Conservation (phyloP, 2,329 filamentous ascomycete species). For the Talaromyces islandicus region DNA sequence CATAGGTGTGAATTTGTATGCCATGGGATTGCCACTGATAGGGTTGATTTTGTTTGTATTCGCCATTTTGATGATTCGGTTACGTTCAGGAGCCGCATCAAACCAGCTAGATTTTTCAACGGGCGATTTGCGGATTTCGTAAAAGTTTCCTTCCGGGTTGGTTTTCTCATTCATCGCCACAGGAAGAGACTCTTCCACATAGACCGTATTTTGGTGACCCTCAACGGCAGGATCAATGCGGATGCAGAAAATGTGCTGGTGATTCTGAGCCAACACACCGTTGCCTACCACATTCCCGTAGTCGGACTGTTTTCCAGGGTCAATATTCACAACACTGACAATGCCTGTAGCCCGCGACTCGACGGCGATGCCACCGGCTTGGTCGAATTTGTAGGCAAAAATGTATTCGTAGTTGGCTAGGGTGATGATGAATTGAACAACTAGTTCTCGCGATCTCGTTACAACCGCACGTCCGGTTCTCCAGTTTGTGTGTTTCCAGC, state of each 20-base stretch:
- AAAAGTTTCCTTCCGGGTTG: constrained; percentile 51
- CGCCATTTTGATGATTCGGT: constrained; percentile 54
- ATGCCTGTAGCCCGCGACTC: constrained; percentile 64
- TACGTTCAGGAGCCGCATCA: constrained; percentile 35
- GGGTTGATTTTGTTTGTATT: constrained; percentile 49
- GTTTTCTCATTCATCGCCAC: constrained; percentile 48
- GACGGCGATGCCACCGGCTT: constrained; percentile 61
- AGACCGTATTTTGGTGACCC: constrained; percentile 48
- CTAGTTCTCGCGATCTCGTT: constrained; percentile 58
- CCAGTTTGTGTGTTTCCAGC: constrained; percentile 69
- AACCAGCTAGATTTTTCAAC: constrained; percentile 45
- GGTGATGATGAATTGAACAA: constrained; percentile 65
- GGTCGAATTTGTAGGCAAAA: constrained; percentile 65
- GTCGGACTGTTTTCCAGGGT: constrained; percentile 53
- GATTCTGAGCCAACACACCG: constrained; percentile 61
- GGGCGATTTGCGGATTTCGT: constrained; percentile 42
- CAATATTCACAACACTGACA: constrained; percentile 59
- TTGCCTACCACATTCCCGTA: constrained; percentile 63
- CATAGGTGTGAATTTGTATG: constrained; percentile 51
- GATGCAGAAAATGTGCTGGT: constrained; percentile 69
- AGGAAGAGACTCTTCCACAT: constrained; percentile 52
- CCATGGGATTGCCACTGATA: constrained; percentile 48
- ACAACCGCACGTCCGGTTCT: constrained; percentile 59
- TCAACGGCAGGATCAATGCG: constrained; percentile 58
- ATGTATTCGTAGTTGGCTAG: constrained; percentile 70